Evolutionary conservation across 2,329 filamentous ascomycete species (phyloP), one percentile per base, ranked within the genome.

Genomic region (Alternaria burnsii): DNA sequence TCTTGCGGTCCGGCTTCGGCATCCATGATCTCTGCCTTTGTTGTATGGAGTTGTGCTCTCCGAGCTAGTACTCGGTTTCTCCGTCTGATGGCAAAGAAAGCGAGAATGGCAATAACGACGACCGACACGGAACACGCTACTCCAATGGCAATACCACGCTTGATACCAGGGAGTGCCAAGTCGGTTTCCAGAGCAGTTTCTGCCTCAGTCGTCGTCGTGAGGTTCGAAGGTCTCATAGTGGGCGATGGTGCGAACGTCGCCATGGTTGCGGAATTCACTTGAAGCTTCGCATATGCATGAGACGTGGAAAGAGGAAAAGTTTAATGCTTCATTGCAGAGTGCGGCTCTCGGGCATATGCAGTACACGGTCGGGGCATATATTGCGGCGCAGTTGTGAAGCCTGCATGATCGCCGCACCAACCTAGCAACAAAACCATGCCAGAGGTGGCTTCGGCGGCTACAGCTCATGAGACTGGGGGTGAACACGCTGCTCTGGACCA

Each of bases 91-190:
- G 65, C 68, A 43, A 69, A 65, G 53, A 66, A 62, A 9, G 70
- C 65, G 30, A 74, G 56, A 24, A 72, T 56, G 2, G 62, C 68
- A 42, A 73, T 64, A 51, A 72, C 52, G 26, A 74, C 61, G 30
- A 72, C 46, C 11, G 61, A 62, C 5, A 73, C 63, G 8, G 66
- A 73, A 24, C 67, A 67, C 9, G 68, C 70, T 20, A 73, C 67
- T 10, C 71, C 71, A 30, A 74, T 72, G 18, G 69, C 71, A 24
- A 74, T 73, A 20, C 71, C 71, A 28, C 71, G 68, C 50, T 74
- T 74, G 63, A 74, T 71, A 8, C 71, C 71, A 14, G 71, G 71
- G n/a, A 74, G 63, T 3, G 62, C 59, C 30, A 57, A 43, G 16
- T 62, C 50, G 7, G 55, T 52, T 24, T 62, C 44, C 24, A 57